Evolutionary conservation across 2,329 filamentous ascomycete species (phyloP).

Genomic region (Aureobasidium sp.): DNA sequence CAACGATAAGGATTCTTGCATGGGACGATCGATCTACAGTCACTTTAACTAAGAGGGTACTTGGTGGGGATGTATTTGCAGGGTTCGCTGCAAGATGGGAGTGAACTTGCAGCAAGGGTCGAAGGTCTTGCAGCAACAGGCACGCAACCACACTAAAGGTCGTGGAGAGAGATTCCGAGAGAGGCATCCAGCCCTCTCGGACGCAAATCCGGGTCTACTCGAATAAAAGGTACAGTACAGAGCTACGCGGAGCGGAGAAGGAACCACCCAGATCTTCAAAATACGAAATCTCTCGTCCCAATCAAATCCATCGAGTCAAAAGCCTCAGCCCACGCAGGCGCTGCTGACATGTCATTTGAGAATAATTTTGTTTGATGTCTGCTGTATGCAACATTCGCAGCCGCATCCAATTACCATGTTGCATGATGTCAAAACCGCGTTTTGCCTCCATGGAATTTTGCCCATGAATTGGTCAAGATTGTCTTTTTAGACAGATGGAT

Average conservation of each 20-base stretch:
- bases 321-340: no score
- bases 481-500: not conserved
- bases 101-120: not conserved
- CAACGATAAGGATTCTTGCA: not conserved
- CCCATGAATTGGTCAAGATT: not conserved
- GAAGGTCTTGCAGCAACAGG: not conserved
- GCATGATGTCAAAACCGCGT: not conserved
- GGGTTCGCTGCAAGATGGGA: not conserved
- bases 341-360: not conserved
- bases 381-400: not conserved
- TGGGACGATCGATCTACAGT: conserved; percentile 3
- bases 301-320: not conserved
- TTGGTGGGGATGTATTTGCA: not conserved
- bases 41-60: not conserved
- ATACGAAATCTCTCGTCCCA: not conserved
- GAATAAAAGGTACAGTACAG: not conserved
- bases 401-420: not conserved
- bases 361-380: not conserved
- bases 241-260: not conserved
- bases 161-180: not conserved
- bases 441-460: not conserved
- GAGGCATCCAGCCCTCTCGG: no score
- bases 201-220: not conserved
- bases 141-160: not conserved
- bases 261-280: not conserved